phyloP scores from a whole-genome alignment of 805 yeast genomes.

The Yamadazyma endophytica region DNA sequence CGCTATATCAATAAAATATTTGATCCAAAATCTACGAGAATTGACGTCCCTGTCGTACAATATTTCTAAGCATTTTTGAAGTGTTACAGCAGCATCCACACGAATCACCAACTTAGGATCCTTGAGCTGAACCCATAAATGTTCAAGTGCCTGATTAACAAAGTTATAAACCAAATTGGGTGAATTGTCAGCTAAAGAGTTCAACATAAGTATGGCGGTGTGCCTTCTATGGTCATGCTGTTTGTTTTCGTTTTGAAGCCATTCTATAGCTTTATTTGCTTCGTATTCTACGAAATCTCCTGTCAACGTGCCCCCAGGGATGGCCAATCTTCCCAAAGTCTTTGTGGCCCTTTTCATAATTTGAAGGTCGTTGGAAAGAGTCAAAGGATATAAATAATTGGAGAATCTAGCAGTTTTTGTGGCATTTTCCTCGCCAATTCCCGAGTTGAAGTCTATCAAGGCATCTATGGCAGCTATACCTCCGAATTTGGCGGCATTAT shows the following conservation, averaged over 20 bases:
- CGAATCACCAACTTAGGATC: conserved; percentile 75
- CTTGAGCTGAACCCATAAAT: conserved; percentile 82
- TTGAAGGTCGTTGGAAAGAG: conserved; percentile 76
- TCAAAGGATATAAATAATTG: conserved; percentile 76
- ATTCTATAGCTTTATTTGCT: conserved; percentile 83
- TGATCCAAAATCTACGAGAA: conserved; percentile 72
- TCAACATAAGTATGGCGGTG: conserved; percentile 81
- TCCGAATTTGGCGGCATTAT: conserved; percentile 71
- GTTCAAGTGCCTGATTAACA: conserved; percentile 72
- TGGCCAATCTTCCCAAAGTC: conserved; percentile 84
- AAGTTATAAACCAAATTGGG: conserved; percentile 80
- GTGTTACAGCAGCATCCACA: conserved; percentile 76
- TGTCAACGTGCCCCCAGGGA: conserved; percentile 84
- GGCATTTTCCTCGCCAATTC: conserved; percentile 71
- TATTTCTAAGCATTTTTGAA: conserved; percentile 74
- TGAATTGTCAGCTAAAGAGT: conserved; percentile 80
- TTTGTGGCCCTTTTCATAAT: conserved; percentile 85
- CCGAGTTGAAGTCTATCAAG: conserved; percentile 78
- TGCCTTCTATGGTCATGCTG: conserved; percentile 78
- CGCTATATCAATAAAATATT: conserved; percentile 64
- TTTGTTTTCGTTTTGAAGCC: conserved; percentile 79
- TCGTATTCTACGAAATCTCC: conserved; percentile 93
- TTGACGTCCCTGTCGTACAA: conserved; percentile 74
- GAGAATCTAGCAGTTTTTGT: conserved; percentile 87
- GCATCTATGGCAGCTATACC: conserved; percentile 90